These are phyloP conservation scores for Chlamydomonas sp. DNA, from an alignment of 139 green algal species.

Conservation along the genomic window DNA sequence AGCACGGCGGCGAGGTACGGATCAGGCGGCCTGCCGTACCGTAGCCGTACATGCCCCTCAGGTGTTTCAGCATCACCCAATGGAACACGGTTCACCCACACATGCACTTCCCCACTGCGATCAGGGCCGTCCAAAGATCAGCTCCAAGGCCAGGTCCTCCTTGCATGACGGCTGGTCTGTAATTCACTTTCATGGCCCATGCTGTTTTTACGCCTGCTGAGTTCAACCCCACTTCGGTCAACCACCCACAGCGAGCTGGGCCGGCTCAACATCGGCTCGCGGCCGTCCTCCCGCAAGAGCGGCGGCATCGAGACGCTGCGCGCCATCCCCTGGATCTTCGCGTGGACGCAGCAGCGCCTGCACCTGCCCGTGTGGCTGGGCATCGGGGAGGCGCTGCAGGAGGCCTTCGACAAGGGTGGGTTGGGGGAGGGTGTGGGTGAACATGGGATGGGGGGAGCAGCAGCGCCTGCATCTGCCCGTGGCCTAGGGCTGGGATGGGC, in stretches of 20 bases:
- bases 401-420: slow-evolving; percentile 61
- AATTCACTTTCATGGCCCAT: too few relatives aligned
- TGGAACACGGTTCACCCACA: too few relatives aligned
- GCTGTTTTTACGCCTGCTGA: too few relatives aligned
- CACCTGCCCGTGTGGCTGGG: slow-evolving; percentile 97
- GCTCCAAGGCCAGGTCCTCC: too few relatives aligned
- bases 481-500: slow-evolving; percentile 95
- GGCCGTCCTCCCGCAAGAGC: slow-evolving; percentile 74
- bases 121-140: too few relatives aligned
- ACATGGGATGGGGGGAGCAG: not conserved
- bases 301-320: slow-evolving; percentile 88
- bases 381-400: slow-evolving; percentile 88
- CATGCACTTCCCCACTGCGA: too few relatives aligned
- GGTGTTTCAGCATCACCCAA: too few relatives aligned
- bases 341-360: slow-evolving; percentile 91
- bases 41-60: too few relatives aligned
- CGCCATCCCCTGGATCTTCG: slow-evolving; percentile 97
- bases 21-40: too few relatives aligned
- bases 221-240: too few relatives aligned
- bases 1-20: slow-evolving; percentile 80
- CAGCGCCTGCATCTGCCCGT: slow-evolving; percentile 89
- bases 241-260: slow-evolving; percentile 78
- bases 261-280: slow-evolving; percentile 95
- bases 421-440: not conserved
- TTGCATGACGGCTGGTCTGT: too few relatives aligned